These are phyloP conservation scores for Mortierella sp. DNA, from an alignment of 371 early-diverging fungal genomes.

Conservation along the genomic window DNA sequence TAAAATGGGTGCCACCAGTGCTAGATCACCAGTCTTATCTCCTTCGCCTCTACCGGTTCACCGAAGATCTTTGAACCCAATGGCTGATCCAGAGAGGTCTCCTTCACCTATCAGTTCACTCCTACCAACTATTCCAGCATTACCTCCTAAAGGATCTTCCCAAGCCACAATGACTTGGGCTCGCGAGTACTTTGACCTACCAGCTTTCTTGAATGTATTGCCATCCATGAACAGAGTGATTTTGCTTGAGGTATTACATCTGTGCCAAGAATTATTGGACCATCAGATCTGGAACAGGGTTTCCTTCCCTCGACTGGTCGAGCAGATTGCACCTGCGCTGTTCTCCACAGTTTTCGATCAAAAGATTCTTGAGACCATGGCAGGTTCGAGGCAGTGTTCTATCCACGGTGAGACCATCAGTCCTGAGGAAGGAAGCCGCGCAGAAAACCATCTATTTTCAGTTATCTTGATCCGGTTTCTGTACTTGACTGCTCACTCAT, in stretches of 20 bases:
- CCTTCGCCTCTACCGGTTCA: neutral
- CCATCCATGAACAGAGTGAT: slow-evolving; percentile 47
- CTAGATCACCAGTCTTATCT: neutral
- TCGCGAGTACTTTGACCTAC: slow-evolving; percentile 42
- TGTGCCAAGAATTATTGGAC: slow-evolving; percentile 39
- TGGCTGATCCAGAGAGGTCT: neutral
- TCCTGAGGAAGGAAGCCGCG: slow-evolving; percentile 27
- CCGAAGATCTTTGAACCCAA: neutral
- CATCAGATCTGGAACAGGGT: slow-evolving; percentile 28
- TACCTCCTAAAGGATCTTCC: slow-evolving; percentile 5
- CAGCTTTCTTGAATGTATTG: slow-evolving; percentile 28
- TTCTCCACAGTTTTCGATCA: slow-evolving; percentile 51
- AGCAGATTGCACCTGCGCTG: slow-evolving; percentile 41
- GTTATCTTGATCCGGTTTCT: slow-evolving; percentile 48
- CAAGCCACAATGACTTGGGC: slow-evolving; percentile 27
- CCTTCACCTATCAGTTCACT: neutral
- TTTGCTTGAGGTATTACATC: slow-evolving; percentile 46
- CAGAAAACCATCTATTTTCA: slow-evolving; percentile 40
- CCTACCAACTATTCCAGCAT: slow-evolving; percentile 27
- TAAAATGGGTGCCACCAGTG: neutral
- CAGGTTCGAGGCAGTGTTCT: slow-evolving; percentile 29
- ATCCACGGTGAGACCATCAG: slow-evolving; percentile 35
- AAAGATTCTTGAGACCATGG: slow-evolving; percentile 31
- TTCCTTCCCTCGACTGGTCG: slow-evolving; percentile 24
- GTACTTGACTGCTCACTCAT: slow-evolving; percentile 4